Percentiles rank a stretch among this genome's conserved stretches.
phyloP scores from a whole-genome alignment of 2,329 filamentous ascomycete genomes.

The Zymoseptoria tritici region DNA sequence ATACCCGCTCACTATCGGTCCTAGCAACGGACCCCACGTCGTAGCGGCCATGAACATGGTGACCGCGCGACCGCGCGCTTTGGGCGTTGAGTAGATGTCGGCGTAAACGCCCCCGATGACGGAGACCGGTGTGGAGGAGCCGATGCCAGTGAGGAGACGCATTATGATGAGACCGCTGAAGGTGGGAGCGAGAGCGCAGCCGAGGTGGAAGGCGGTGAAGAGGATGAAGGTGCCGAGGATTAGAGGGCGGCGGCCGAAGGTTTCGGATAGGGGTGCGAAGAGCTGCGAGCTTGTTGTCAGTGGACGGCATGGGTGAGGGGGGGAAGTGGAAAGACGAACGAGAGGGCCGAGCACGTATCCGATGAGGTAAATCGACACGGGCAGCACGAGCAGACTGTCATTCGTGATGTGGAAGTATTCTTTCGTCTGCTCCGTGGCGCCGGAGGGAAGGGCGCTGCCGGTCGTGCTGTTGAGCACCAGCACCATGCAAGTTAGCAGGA shows the following conservation, averaged over 20 bases:
- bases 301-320: too few species aligned
- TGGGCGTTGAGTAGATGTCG: slow-evolving; percentile 55
- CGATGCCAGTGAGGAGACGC: slow-evolving; percentile 37
- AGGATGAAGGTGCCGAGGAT: slow-evolving; percentile 46
- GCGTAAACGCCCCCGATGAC: slow-evolving; percentile 57
- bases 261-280: slow-evolving; percentile 40
- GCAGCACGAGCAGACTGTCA: slow-evolving; percentile 37
- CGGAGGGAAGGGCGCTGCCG: slow-evolving; percentile 57
- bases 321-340: too few species aligned
- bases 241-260: slow-evolving; percentile 39
- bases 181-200: slow-evolving; percentile 37
- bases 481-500: slow-evolving; percentile 50
- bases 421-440: slow-evolving; percentile 53
- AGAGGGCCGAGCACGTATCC: slow-evolving; percentile 37
- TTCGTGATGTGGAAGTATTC: slow-evolving; percentile 49
- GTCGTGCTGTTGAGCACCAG: slow-evolving; percentile 62
- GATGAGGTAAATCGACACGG: slow-evolving; percentile 45
- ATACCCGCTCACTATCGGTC: slow-evolving; percentile 59
- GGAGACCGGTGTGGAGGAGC: slow-evolving; percentile 46
- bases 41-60: slow-evolving; percentile 60
- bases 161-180: slow-evolving; percentile 40
- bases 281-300: slow-evolving; percentile 9
- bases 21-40: slow-evolving; percentile 57
- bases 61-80: slow-evolving; percentile 53
- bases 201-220: slow-evolving; percentile 41